A percentile compares a stretch with the other conserved stretches of the same genome.
phyloP scores from a whole-genome alignment of 176 grass and related monocot species.

The Bromus sterilis region DNA sequence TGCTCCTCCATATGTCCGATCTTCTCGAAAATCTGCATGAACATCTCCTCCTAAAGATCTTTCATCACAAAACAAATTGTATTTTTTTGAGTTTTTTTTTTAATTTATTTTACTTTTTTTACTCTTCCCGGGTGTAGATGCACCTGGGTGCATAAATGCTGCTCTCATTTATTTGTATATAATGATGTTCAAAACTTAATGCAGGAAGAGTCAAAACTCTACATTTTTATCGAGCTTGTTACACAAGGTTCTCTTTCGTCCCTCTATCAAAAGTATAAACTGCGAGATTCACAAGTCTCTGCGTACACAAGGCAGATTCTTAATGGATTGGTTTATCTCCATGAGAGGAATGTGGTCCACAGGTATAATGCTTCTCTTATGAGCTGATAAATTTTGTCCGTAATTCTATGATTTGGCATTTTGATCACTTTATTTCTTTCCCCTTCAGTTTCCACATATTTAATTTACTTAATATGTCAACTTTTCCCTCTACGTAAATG shows the following conservation, averaged over 20 bases:
- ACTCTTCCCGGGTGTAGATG: too few species aligned
- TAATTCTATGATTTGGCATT: background rate
- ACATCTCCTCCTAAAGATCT: too few species aligned
- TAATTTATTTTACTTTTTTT: too few species aligned
- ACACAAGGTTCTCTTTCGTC: conserved; percentile 96
- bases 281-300: conserved; percentile 79
- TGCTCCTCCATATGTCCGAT: too few species aligned
- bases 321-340: conserved; percentile 89
- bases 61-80: too few species aligned
- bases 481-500: background rate
- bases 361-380: conserved; percentile 37
- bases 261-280: conserved; percentile 81
- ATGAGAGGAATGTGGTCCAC: conserved; percentile 89
- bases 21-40: too few species aligned
- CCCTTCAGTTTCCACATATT: background rate
- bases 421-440: background rate
- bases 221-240: conserved; percentile 94
- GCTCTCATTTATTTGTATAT: background rate
- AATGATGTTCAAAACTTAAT: conserved; percentile 5
- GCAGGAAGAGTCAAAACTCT: conserved; percentile 89
- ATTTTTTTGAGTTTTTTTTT: too few species aligned
- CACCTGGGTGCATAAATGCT: too few species aligned
- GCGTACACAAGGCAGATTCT: conserved; percentile 93
- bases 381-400: background rate
- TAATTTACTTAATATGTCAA: background rate